phyloP scores from a whole-genome alignment of 1,284 basidiomycete genomes.

The Apiotrichum gamsii region DNA sequence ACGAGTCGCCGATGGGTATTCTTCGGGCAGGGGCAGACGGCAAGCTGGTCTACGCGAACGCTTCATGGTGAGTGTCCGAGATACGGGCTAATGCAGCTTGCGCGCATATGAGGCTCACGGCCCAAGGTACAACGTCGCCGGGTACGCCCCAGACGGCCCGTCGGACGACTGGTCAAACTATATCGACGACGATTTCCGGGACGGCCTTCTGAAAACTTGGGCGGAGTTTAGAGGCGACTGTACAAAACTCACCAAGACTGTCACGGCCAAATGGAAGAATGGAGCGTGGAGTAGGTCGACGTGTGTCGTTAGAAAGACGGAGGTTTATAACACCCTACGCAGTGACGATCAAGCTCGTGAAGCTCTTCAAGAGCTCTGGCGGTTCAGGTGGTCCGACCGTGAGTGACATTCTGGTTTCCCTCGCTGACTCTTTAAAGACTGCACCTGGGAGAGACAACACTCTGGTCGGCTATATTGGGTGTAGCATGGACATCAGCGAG shows the following conservation, averaged over 20 bases:
- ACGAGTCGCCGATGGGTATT: conserved; percentile 41
- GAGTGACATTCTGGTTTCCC: no score
- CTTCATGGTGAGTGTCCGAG: no score
- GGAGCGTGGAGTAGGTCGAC: conserved; percentile 22
- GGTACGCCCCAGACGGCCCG: conserved; percentile 19
- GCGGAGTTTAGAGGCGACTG: no score
- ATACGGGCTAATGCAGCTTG: no score
- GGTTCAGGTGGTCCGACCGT: no score
- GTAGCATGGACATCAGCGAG: conserved; percentile 31
- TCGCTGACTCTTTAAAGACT: conserved; percentile 29
- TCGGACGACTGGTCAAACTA: conserved; percentile 30
- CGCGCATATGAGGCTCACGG: no score
- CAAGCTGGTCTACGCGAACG: conserved; percentile 31
- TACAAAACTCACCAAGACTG: no score
- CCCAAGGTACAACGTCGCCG: conserved; percentile 33
- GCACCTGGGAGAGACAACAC: not conserved
- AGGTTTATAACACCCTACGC: no score
- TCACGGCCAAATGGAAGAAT: conserved; percentile 10
- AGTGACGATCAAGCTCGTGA: conserved; percentile 15
- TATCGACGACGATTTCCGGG: conserved; percentile 10
- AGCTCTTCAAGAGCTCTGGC: not conserved
- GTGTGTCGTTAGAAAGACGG: no score
- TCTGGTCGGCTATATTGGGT: conserved; percentile 21
- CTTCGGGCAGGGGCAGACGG: conserved; percentile 35
- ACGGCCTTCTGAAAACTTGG: conserved; percentile 17